These are phyloP conservation scores for Fomes fomentarius DNA, from an alignment of 1,284 basidiomycete genomes.

Conservation along the genomic window DNA sequence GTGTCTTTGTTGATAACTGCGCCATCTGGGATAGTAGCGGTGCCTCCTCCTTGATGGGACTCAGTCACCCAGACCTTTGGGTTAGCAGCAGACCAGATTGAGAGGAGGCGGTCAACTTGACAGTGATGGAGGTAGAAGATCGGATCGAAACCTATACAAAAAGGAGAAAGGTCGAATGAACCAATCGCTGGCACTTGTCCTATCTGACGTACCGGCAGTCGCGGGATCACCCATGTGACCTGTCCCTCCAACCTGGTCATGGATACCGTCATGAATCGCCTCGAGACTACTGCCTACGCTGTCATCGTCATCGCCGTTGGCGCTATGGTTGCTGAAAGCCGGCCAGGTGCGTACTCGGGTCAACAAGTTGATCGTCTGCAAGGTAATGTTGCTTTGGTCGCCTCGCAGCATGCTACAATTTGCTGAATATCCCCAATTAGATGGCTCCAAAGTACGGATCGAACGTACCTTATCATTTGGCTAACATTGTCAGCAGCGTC, in stretches of 20 bases:
- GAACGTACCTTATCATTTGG: slow-evolving; percentile 1
- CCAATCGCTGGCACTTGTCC: too few relatives aligned
- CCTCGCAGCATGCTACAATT: slow-evolving; percentile 2
- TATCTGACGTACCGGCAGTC: slow-evolving; percentile 41
- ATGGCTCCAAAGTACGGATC: too few relatives aligned
- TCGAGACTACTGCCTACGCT: slow-evolving; percentile 49
- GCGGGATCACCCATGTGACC: slow-evolving; percentile 49
- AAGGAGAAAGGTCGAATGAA: neutral
- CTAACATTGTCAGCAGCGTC: slow-evolving; percentile 3
- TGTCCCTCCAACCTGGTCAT: slow-evolving; percentile 42
- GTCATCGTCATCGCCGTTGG: slow-evolving; percentile 37
- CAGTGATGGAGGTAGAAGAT: slow-evolving; percentile 53
- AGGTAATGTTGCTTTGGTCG: slow-evolving; percentile 15
- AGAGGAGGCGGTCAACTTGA: slow-evolving; percentile 51
- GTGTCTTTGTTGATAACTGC: slow-evolving; percentile 37
- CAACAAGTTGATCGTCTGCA: slow-evolving; percentile 42
- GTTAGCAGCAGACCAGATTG: slow-evolving; percentile 49
- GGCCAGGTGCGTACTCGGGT: slow-evolving; percentile 43
- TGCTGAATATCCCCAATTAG: too few relatives aligned
- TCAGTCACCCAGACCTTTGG: slow-evolving; percentile 40
- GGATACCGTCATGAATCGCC: slow-evolving; percentile 51
- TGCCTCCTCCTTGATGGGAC: slow-evolving; percentile 37
- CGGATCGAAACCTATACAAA: slow-evolving; percentile 45
- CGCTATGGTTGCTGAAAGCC: slow-evolving; percentile 52
- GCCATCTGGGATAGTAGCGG: slow-evolving; percentile 38